phyloP scores from a whole-genome alignment of 306 rosid species.

The Sesbania bispinosa region DNA sequence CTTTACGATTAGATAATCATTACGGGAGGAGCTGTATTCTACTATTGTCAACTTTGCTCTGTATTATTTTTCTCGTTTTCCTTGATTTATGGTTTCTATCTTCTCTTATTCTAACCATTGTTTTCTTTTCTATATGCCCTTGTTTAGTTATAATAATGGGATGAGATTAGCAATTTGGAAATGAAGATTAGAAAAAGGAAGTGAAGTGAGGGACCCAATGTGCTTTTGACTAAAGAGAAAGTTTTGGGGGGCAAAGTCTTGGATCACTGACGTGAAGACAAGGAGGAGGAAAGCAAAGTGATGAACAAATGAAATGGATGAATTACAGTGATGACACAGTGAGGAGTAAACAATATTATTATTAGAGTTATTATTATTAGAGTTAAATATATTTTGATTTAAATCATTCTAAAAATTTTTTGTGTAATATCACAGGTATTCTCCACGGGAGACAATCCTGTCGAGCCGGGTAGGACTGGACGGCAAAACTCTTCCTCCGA shows the following conservation, averaged over 20 bases:
- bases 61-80: conserved; percentile 13
- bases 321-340: too few relatives aligned
- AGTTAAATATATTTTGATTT: too few relatives aligned
- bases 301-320: too few relatives aligned
- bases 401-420: too few relatives aligned
- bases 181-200: conserved; percentile 35
- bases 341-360: too few relatives aligned
- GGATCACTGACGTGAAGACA: conserved; percentile 12
- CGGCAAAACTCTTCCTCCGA: too few relatives aligned
- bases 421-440: too few relatives aligned
- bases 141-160: conserved; percentile 3
- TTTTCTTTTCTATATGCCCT: background rate
- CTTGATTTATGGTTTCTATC: conserved; percentile 33
- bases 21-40: conserved; percentile 30
- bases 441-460: too few relatives aligned
- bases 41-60: conserved; percentile 24
- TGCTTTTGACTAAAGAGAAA: conserved; percentile 78
- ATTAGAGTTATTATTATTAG: too few relatives aligned
- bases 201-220: conserved; percentile 48
- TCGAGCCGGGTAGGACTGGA: too few relatives aligned
- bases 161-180: conserved; percentile 37
- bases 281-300: too few relatives aligned
- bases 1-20: conserved; percentile 69
- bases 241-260: conserved; percentile 33
- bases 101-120: background rate